Evolutionary conservation across 306 rosid genomes (phyloP), one percentile per base, ranked within the genome.

Genomic region (Acacia acuminata): DNA sequence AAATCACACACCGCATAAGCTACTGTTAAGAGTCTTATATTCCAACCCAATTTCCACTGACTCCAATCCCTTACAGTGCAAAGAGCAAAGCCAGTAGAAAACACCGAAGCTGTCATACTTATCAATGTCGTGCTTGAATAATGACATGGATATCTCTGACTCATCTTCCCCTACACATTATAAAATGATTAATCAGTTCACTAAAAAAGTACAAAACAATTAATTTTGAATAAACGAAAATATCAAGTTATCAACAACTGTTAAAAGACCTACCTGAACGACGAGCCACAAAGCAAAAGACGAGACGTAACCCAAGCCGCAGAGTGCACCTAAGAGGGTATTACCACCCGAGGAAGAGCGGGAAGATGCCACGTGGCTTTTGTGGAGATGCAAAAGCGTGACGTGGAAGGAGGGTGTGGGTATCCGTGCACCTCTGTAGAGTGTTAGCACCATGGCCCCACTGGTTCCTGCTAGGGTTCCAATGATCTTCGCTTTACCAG

Each of bases 201-300:
- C 40, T 32, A 32, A 32, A 32, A 32, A 32, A 32, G 34, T 32
- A 32, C 2, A 32, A 32, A 32, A 32, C 34, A 13, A 22, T 58
- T n/a, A n/a, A 8, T n/a, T 3, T 22, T 58, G 0, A 22, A 13
- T 10, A 56, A 76, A 58, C 24, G 7, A 40, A 14, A 34, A 7
- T 34, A 3, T 27, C 30, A 19, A 1, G 0, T 32, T 2, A 68
- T 43, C n/a, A n/a, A n/a, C 22, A n/a, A 8, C 0, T 0, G 20
- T 44, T 13, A 40, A 20, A 32, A 32, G 24, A 86, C 91, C 89
- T 88, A 84, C 91, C 90, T 88, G 91, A 71, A 90, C 53, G 7
- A 88, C 86, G 63, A 88, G 81, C 94, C 90, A 90, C 0, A 1
- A n/a, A n/a, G 89, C 70, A 42, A 4, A 69, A 13, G 84, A 71